Conservation (phyloP, 1,139 yeast genomes). For the Meyerozyma carpophila region DNA sequence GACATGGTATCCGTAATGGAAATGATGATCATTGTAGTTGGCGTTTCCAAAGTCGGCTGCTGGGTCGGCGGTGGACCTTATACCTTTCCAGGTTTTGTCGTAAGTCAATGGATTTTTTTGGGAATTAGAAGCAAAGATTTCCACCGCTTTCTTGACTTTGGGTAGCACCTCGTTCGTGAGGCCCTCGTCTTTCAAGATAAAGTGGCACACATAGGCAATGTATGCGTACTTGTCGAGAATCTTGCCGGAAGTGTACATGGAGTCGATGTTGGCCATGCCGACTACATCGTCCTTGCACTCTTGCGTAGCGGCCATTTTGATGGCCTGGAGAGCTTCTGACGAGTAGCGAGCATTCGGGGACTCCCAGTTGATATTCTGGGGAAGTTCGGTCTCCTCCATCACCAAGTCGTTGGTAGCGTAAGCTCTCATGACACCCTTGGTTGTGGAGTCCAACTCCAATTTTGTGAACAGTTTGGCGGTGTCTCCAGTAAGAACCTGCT, state of each 20-base stretch:
- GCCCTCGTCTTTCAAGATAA: conserved; percentile 43
- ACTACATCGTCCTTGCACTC: conserved; percentile 55
- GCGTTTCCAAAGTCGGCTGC: conserved; percentile 74
- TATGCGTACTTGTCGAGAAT: conserved; percentile 71
- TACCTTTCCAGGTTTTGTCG: conserved; percentile 70
- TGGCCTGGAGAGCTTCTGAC: conserved; percentile 27
- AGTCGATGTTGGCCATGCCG: conserved; percentile 57
- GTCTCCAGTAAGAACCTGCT: conserved; percentile 31
- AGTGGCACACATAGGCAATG: conserved; percentile 58
- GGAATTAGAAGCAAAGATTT: conserved; percentile 50
- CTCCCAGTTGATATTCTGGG: conserved; percentile 46
- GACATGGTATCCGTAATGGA: conserved; percentile 74
- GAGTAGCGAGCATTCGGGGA: conserved; percentile 41
- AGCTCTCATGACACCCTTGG: conserved; percentile 63
- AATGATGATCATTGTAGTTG: conserved; percentile 76
- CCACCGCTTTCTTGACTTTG: conserved; percentile 53
- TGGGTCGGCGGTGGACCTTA: conserved; percentile 62
- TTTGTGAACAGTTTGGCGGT: conserved; percentile 22
- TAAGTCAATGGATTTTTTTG: conserved; percentile 61
- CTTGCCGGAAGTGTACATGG: conserved; percentile 76
- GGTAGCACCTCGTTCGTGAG: conserved; percentile 43
- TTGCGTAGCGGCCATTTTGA: conserved; percentile 41
- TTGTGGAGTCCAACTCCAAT: conserved; percentile 55
- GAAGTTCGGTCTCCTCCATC: conserved; percentile 45
- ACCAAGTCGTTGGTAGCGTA: conserved; percentile 44